These are phyloP conservation scores for Manihot esculenta DNA, from an alignment of 441 rosid genomes.

Conservation along the genomic window DNA sequence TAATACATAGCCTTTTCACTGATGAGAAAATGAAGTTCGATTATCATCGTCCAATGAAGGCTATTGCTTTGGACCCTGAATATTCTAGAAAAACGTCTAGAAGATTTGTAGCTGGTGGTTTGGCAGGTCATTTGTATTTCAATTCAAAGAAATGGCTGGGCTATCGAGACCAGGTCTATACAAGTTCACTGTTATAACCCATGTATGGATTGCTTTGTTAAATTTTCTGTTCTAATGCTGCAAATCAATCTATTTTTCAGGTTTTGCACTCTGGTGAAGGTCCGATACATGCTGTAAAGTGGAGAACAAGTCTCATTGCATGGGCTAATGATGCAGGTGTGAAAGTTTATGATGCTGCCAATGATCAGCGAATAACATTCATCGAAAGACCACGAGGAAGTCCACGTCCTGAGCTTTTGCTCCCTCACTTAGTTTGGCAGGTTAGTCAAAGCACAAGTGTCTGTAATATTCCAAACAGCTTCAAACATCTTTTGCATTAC, in stretches of 20 bases:
- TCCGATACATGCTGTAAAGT: constrained; percentile 88
- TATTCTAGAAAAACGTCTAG: constrained; percentile 66
- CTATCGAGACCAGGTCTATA: constrained; percentile 76
- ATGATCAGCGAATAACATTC: constrained; percentile 88
- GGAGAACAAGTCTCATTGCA: constrained; percentile 94
- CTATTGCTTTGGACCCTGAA: constrained; percentile 88
- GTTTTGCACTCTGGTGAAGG: constrained; percentile 98
- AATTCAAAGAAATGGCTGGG: constrained; percentile 95
- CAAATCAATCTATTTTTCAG: constrained; percentile 37
- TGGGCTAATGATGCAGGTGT: constrained; percentile 99
- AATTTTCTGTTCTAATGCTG: constrained; percentile 18
- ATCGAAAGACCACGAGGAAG: constrained; percentile 93
- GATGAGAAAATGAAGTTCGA: constrained; percentile 90
- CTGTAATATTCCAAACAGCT: constrained; percentile 13
- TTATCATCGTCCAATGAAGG: constrained; percentile 98
- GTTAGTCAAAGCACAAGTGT: constrained; percentile 37
- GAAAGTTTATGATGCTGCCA: constrained; percentile 91
- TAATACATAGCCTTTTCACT: constrained; percentile 87
- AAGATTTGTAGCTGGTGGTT: constrained; percentile 96
- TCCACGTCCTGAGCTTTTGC: constrained; percentile 87
- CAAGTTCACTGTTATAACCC: constrained; percentile 12
- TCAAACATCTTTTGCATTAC: not conserved
- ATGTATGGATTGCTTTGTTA: constrained; percentile 4
- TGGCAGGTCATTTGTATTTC: constrained; percentile 85
- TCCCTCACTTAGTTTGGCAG: constrained; percentile 99